Evolutionary conservation across 352 stramenopile species (phyloP), one percentile per base, ranked within the genome.

Genomic region (Phytopythium chamaehyphon): DNA sequence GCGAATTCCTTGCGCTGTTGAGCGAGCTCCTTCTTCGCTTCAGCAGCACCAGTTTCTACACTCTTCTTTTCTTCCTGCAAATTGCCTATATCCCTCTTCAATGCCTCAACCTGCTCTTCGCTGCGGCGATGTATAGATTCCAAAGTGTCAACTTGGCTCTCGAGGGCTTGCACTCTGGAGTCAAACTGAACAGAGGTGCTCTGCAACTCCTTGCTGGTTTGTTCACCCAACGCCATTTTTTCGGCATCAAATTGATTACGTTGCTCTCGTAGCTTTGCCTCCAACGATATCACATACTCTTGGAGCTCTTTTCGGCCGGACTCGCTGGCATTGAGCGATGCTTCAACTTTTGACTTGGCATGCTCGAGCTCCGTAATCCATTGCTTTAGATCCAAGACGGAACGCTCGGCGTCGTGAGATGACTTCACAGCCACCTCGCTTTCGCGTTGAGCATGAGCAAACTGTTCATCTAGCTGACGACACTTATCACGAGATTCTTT

Each of bases 1-100:
- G 64, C 78, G 46, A 86, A 82, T 21, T 83, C 74, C 37, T 86
- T 85, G 9, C 59, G 60, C 26, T 87, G 79, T 43, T 78, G 74
- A 9, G 40, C 33, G 10, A 64, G 39, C 9, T 84, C 74, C 8
- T 33, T 3, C 51, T 77, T 80, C 15, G 66, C 51, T 8, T 56
- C 42, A 22, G 71, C 62, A 22, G 76, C 40, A 0, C 56, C 57
- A 6, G 46, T 39, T 39, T 78, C 50, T 22, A 81, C 31, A 3
- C 55, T 56, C 21, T 69, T 43, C 1, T 75, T 65, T n/a, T 72
- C 60, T 43, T 42, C 37, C 16, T 50, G 53, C 4, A 74, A 31
- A 16, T 60, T 55, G 16, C 35, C 49, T 10, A 73, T 35, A 4
- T 44, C 44, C 3, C 47, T 28, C 26, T 67, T 49, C 35, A 73